A percentile compares a stretch with the other conserved stretches of the same genome.
Evolutionary conservation across 2,329 filamentous ascomycete genomes (phyloP).

Genomic region (Sarocladiaceae sp.): DNA sequence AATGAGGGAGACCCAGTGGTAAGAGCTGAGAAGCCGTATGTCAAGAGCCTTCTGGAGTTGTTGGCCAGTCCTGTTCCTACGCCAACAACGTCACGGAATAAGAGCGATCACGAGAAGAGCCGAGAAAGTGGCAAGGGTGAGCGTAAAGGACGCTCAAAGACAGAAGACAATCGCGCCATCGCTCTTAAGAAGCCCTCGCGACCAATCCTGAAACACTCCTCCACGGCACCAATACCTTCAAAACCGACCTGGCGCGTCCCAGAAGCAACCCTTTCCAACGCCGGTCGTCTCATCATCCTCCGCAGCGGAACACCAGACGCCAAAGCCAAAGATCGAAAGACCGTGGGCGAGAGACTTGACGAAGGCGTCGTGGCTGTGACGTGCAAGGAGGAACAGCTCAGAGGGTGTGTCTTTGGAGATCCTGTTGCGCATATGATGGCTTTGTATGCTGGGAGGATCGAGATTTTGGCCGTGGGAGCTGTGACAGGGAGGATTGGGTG

Average conservation of each 20-base stretch:
- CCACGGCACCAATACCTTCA: conserved; percentile 11
- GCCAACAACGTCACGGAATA: conserved; percentile 27
- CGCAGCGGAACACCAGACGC: conserved; percentile 41
- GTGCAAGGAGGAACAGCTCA: conserved; percentile 63
- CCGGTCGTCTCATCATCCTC: conserved; percentile 65
- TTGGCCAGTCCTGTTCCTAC: conserved; percentile 59
- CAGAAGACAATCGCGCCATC: conserved; percentile 8
- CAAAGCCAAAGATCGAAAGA: conserved; percentile 39
- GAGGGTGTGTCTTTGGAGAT: conserved; percentile 74
- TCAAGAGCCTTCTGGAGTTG: conserved; percentile 67
- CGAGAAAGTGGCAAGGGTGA: conserved; percentile 5
- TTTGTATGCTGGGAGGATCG: conserved; percentile 68
- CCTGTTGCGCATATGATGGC: conserved; percentile 77
- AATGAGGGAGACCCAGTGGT: conserved; percentile 85
- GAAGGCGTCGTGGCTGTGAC: conserved; percentile 66
- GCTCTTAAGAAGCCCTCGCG: conserved; percentile 16
- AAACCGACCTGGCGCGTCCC: conserved; percentile 61
- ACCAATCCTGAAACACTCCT: conserved; percentile 13
- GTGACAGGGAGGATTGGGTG: conserved; percentile 19
- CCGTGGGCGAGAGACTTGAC: conserved; percentile 43
- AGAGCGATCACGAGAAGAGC: conserved; percentile 10
- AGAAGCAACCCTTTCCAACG: conserved; percentile 61
- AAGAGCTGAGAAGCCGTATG: conserved; percentile 71
- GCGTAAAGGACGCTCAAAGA: conserved; percentile 5
- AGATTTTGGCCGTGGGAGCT: conserved; percentile 63